phyloP scores from a whole-genome alignment of 2,329 filamentous ascomycete genomes.

The Huntiella moniliformis region DNA sequence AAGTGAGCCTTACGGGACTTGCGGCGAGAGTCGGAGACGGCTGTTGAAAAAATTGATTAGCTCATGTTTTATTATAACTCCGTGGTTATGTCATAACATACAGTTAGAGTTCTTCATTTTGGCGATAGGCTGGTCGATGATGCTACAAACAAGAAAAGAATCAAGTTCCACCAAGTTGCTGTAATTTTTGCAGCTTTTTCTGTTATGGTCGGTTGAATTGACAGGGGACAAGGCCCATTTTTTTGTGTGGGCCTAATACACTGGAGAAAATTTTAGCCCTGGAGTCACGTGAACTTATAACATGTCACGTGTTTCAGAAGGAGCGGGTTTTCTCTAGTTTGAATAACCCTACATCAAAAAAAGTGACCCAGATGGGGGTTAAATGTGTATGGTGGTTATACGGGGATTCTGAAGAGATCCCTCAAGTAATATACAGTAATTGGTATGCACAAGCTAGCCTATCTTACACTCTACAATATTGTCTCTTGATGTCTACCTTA shows the following conservation, averaged over 20 bases:
- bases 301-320: background rate
- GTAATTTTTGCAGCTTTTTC: slow-evolving; percentile 3
- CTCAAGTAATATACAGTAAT: background rate
- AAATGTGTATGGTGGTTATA: background rate
- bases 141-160: slow-evolving; percentile 6
- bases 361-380: background rate
- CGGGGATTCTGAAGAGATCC: too few relatives aligned
- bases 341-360: too few relatives aligned
- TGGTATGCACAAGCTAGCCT: background rate
- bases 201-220: slow-evolving; percentile 1
- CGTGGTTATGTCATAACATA: background rate
- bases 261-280: slow-evolving; percentile 4
- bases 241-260: background rate
- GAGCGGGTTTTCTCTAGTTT: background rate
- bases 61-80: background rate
- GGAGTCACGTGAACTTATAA: slow-evolving; percentile 1
- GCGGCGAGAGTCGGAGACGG: slow-evolving; percentile 64
- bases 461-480: background rate
- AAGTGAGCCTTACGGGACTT: slow-evolving; percentile 99
- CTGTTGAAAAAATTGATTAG: slow-evolving; percentile 20
- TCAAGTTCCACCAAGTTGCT: slow-evolving; percentile 2
- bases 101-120: slow-evolving; percentile 12
- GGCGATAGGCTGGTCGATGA: slow-evolving; percentile 9
- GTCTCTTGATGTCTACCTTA: background rate
- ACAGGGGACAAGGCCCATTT: background rate